These are phyloP conservation scores for Helianthus annuus DNA, from an alignment of 129 eudicot genomes.

Conservation along the genomic window HanXRQr2.0-SUNRISE NC_035448.2:111019241-111019740, in stretches of 20 bases:
- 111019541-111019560: not conserved
- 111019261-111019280: not conserved
- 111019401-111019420: slow-evolving; percentile 63
- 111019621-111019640: too few relatives aligned
- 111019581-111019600: too few relatives aligned
- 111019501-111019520: not conserved
- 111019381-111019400: slow-evolving; percentile 77
- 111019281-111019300: slow-evolving; percentile 32
- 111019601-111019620: too few relatives aligned
- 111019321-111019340: slow-evolving; percentile 57
- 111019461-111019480: not conserved
- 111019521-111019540: not conserved
- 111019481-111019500: too few relatives aligned
- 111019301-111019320: slow-evolving; percentile 53
- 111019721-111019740: too few relatives aligned
- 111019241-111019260: slow-evolving; percentile 29
- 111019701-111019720: too few relatives aligned
- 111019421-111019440: slow-evolving; percentile 76
- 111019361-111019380: slow-evolving; percentile 60
- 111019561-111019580: not conserved
- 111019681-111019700: too few relatives aligned
- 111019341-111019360: slow-evolving; percentile 51
- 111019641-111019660: too few relatives aligned
- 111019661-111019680: too few relatives aligned
- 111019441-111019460: slow-evolving; percentile 17